Conservation (phyloP, 169 alveolate species). For the Amoebophrya sp. region DNA sequence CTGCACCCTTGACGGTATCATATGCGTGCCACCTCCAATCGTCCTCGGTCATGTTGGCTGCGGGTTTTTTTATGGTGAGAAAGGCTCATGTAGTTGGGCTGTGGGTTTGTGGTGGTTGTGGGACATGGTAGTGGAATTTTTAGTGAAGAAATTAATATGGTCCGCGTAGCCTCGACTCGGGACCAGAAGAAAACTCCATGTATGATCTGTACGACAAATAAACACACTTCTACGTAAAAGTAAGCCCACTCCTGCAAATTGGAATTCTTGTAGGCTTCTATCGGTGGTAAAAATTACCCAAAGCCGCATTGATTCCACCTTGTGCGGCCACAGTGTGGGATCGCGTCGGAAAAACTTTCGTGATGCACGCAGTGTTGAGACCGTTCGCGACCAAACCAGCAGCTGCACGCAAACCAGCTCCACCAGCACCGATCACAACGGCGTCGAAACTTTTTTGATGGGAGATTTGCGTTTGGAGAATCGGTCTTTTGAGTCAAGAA, state of each 20-base stretch:
- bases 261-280: neutral
- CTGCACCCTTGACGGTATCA: slow-evolving; percentile 97
- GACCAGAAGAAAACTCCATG: no score
- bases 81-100: no score
- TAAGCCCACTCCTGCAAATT: neutral
- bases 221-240: neutral
- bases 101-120: no score
- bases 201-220: no score
- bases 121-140: no score
- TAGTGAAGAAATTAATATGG: no score
- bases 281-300: neutral
- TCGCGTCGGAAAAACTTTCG: slow-evolving; percentile 92
- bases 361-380: slow-evolving; percentile 82
- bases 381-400: slow-evolving; percentile 74
- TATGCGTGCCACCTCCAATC: slow-evolving; percentile 98
- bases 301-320: slow-evolving; percentile 43
- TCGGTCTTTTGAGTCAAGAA: no score
- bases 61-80: no score
- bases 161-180: no score
- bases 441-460: slow-evolving; percentile 82
- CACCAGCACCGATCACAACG: slow-evolving; percentile 97
- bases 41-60: slow-evolving; percentile 84
- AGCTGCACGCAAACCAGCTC: slow-evolving; percentile 97
- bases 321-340: slow-evolving; percentile 99
- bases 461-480: no score